Evolutionary conservation across 345 rosid genomes (phyloP).

Genomic region (Moricandia moricandioides): DNA sequence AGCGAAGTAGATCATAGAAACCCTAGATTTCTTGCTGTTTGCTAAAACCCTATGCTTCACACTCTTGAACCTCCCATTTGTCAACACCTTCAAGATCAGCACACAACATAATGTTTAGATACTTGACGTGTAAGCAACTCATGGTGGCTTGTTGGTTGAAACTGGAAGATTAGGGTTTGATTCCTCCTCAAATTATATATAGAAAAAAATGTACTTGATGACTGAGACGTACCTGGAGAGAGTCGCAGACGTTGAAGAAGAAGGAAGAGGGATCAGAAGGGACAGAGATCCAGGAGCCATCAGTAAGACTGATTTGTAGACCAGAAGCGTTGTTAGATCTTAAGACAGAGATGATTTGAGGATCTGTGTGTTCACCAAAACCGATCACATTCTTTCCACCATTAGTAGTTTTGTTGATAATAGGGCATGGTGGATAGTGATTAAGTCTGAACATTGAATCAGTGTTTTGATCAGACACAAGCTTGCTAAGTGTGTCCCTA

Average conservation of each 20-base stretch:
- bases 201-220: neutral
- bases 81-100: conserved; percentile 56
- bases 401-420: conserved; percentile 6
- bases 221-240: conserved; percentile 53
- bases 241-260: conserved; percentile 85
- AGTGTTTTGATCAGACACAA: conserved; percentile 62
- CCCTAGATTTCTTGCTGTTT: conserved; percentile 52
- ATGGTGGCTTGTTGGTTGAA: neutral
- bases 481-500: conserved; percentile 56
- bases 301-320: conserved; percentile 65
- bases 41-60: conserved; percentile 83
- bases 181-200: neutral
- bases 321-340: conserved; percentile 89
- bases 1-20: conserved; percentile 85
- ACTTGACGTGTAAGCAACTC: neutral
- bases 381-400: conserved; percentile 47
- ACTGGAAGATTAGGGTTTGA: neutral
- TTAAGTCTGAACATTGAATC: conserved; percentile 77
- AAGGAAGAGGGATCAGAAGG: conserved; percentile 71
- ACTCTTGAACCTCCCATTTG: conserved; percentile 85
- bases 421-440: conserved; percentile 66
- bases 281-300: conserved; percentile 75
- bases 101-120: neutral
- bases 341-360: conserved; percentile 76
- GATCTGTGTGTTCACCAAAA: conserved; percentile 93